These are phyloP conservation scores for Gracilariopsis chorda DNA, from an alignment of 23 red algal species.

Conservation along the genomic window DNA sequence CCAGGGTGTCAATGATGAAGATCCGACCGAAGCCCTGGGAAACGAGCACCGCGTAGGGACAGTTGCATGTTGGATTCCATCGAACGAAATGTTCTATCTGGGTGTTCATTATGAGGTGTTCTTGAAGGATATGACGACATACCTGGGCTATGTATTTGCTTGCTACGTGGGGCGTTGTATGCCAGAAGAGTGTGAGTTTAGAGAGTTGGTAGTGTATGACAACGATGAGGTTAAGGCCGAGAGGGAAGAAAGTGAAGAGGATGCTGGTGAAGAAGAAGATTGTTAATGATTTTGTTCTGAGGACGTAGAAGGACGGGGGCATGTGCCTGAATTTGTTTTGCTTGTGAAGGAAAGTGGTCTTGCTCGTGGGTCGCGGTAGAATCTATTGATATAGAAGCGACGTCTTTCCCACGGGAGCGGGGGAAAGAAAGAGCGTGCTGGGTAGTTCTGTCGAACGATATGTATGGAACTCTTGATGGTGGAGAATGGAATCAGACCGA, in stretches of 20 bases:
- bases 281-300: too few relatives aligned
- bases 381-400: not conserved
- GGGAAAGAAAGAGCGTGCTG: not conserved
- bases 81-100: not conserved
- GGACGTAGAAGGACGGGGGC: too few relatives aligned
- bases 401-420: not conserved
- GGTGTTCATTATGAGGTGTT: not conserved
- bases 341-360: not conserved
- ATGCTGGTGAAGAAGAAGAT: too few relatives aligned
- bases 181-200: not conserved
- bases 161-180: not conserved
- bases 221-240: not conserved
- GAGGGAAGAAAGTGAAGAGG: not conserved
- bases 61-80: not conserved
- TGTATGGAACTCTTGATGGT: not conserved
- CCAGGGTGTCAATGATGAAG: not conserved
- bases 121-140: not conserved
- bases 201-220: not conserved
- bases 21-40: not conserved
- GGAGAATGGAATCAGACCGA: not conserved
- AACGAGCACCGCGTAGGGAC: not conserved
- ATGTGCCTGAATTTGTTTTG: not conserved
- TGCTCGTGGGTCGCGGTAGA: not conserved
- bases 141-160: not conserved
- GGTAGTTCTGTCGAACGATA: not conserved